Conservation (phyloP, 148 eudicot species). For the Rhododendron simsii region DNA sequence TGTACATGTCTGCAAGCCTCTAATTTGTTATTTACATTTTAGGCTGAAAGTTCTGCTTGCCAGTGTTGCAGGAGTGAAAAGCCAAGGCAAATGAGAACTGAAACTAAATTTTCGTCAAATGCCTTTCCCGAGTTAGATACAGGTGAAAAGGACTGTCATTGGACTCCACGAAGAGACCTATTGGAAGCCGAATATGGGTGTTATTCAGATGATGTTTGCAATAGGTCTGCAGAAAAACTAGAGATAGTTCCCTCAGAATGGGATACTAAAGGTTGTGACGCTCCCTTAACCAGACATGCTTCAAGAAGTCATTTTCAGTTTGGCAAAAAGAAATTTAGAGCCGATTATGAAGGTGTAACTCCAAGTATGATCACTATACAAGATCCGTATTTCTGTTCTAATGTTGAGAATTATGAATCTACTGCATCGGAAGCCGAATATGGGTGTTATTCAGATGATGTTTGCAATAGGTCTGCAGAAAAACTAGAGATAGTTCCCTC, state of each 20-base stretch:
- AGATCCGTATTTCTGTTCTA: conserved; percentile 16
- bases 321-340: conserved; percentile 14
- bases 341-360: conserved; percentile 10
- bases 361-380: conserved; percentile 4
- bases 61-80: conserved; percentile 32
- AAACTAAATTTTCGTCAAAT: conserved; percentile 22
- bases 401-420: conserved; percentile 22
- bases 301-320: conserved; percentile 18
- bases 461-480: neutral
- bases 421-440: conserved; percentile 14
- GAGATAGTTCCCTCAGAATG: conserved; percentile 21
- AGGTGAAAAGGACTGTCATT: conserved; percentile 16
- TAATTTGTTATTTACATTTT: conserved; percentile 7
- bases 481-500: conserved; percentile 19
- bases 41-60: conserved; percentile 20
- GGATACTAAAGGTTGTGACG: conserved; percentile 17
- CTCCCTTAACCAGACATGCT: conserved; percentile 20
- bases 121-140: conserved; percentile 18
- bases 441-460: conserved; percentile 14
- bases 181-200: conserved; percentile 11
- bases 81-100: conserved; percentile 15
- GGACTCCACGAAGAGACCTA: conserved; percentile 21
- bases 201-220: conserved; percentile 14
- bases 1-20: neutral
- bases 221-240: neutral